Conservation (phyloP, 805 yeast species). For the Candida wancherniae region DNA sequence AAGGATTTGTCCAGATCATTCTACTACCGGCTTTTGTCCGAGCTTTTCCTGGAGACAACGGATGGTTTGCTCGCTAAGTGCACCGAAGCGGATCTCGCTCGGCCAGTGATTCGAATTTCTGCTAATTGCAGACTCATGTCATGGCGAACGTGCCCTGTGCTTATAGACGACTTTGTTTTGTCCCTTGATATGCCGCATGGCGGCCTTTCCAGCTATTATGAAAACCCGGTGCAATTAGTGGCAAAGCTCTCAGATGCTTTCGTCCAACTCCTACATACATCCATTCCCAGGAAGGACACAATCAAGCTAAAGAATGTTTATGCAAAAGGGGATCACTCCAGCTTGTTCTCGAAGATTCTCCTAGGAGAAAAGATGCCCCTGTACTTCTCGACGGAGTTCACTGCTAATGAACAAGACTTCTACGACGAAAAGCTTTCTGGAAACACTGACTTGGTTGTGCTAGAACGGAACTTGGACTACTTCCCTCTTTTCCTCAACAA, state of each 20-base stretch:
- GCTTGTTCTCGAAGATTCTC: slow-evolving; percentile 40
- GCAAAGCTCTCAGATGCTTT: slow-evolving; percentile 47
- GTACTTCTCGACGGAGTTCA: slow-evolving; percentile 30
- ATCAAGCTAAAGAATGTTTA: slow-evolving; percentile 51
- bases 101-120: slow-evolving; percentile 21
- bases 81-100: slow-evolving; percentile 6
- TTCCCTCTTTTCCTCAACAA: slow-evolving; percentile 70
- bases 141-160: slow-evolving; percentile 44
- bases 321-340: slow-evolving; percentile 57
- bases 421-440: slow-evolving; percentile 33
- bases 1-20: slow-evolving; percentile 33
- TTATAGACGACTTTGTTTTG: slow-evolving; percentile 35
- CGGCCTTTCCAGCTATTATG: slow-evolving; percentile 40
- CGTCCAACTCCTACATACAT: slow-evolving; percentile 40
- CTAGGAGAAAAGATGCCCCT: slow-evolving; percentile 33
- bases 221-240: slow-evolving; percentile 43
- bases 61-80: slow-evolving; percentile 14
- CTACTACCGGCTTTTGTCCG: slow-evolving; percentile 26
- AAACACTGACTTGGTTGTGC: slow-evolving; percentile 66
- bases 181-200: slow-evolving; percentile 36
- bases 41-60: slow-evolving; percentile 14
- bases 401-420: slow-evolving; percentile 35
- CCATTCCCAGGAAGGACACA: slow-evolving; percentile 16
- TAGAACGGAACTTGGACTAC: slow-evolving; percentile 76
- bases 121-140: slow-evolving; percentile 39